Base-by-base conservation (phyloP, 495 filamentous ascomycete genomes). In the Eremomyces bilateralis region DNA sequence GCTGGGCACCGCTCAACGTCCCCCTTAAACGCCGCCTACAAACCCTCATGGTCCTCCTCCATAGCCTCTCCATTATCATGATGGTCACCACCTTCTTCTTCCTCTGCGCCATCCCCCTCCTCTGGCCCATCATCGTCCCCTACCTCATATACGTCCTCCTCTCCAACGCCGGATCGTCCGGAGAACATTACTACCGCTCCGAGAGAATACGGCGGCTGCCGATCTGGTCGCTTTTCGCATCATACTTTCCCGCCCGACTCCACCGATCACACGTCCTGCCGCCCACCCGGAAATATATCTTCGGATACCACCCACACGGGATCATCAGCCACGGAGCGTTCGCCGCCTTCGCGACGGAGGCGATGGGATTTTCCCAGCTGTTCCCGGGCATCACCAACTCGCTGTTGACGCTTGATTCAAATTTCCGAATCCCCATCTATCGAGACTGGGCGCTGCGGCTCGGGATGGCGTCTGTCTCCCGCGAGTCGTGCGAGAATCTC, bases 311-410 rank as follows among this genome's bases (percentile, higher is more conserved):
- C 48, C 85, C 85, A 0, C 85, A 95, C 51, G 88, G 88, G 27
- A 94, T 97, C 53, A 92, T 97, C 46, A 82, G 76, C 11, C 80
- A 93, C 47, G 88, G 88, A 24, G 88, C 90, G 1, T 94, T 88
- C 54, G 80, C 77, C 2, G 76, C 84, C 12, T 94, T 97, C 43
- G 79, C 63, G 20, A 95, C 90, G 4, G 88, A 95, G 43, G 79
- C 80, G 0, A 62, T 90, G 3, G 82, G 88, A 2, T 97, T 95
- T 53, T 69, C 69, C 1, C 66, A 76, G 35, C 69, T 94, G 18
- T 97, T 94, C 44, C 90, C 90, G 0, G 85, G 82, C n/a, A 93
- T 97, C 44, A 91, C 71, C 15, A 97, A 82, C 52, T 85, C 79
- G 15, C 62, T 97, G 1, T 62, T 95, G 5, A 97, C 88, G 0